phyloP scores from a whole-genome alignment of 2,329 filamentous ascomycete species.

The Pseudogymnoascus sp. region DNA sequence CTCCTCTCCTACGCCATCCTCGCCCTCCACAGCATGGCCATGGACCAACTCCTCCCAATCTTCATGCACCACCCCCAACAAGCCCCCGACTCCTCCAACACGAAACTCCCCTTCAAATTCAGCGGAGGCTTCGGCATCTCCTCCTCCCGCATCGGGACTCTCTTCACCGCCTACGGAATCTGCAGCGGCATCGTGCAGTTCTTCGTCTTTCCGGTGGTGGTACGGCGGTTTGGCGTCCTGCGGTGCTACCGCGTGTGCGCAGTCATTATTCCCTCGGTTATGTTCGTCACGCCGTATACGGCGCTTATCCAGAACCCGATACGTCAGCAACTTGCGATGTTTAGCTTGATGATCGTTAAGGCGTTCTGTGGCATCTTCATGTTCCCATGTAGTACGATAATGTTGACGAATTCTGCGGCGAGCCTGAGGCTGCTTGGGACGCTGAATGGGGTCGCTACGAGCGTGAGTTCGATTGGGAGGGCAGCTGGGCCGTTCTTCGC shows the following conservation, averaged over 20 bases:
- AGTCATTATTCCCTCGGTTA: constrained; percentile 65
- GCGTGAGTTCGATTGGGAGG: constrained; percentile 71
- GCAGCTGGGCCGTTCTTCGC: constrained; percentile 70
- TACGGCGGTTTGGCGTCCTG: constrained; percentile 66
- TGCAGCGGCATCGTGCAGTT: constrained; percentile 80
- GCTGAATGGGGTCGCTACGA: constrained; percentile 84
- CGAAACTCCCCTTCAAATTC: constrained; percentile 71
- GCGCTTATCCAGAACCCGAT: constrained; percentile 49
- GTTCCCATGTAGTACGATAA: constrained; percentile 83
- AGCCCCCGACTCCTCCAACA: constrained; percentile 47
- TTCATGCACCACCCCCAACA: constrained; percentile 72
- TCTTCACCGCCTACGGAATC: constrained; percentile 79
- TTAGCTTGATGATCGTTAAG: constrained; percentile 66
- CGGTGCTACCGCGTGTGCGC: constrained; percentile 64
- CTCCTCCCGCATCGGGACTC: constrained; percentile 70
- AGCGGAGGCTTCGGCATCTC: constrained; percentile 70
- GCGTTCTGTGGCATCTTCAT: constrained; percentile 72
- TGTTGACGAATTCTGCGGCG: constrained; percentile 79
- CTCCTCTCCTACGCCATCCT: constrained; percentile 73
- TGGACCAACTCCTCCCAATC: constrained; percentile 81
- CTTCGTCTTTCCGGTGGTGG: constrained; percentile 71
- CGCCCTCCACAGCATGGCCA: constrained; percentile 75
- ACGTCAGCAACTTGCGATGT: constrained; percentile 55
- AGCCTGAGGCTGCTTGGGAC: constrained; percentile 76
- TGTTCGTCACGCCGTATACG: constrained; percentile 76